A percentile compares a stretch with the other conserved stretches of the same genome.
Conservation (phyloP, 805 yeast genomes). For the Kluyveromyces wickerhamii region DNA sequence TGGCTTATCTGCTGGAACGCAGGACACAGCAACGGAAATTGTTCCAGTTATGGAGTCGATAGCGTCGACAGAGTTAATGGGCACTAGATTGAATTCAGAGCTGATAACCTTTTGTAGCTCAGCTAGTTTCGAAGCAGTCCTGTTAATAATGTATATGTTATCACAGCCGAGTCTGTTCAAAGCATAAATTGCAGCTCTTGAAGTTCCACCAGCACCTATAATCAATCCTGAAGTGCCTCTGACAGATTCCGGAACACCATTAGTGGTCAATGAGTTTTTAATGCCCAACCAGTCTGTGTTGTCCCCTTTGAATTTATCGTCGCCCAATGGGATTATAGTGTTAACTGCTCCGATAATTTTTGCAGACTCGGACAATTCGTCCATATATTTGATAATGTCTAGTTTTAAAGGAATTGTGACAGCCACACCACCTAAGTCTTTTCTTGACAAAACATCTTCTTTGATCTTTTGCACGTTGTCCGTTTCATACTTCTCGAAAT, state of each 20-base stretch:
- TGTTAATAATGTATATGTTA: constrained; percentile 69
- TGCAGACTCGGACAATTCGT: constrained; percentile 69
- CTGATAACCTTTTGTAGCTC: constrained; percentile 59
- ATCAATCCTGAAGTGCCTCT: constrained; percentile 55
- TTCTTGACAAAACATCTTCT: constrained; percentile 38
- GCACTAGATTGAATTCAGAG: constrained; percentile 45
- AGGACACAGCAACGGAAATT: constrained; percentile 60
- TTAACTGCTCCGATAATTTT: constrained; percentile 86
- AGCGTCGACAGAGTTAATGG: constrained; percentile 44
- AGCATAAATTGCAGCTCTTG: constrained; percentile 91
- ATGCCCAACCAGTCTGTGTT: constrained; percentile 97
- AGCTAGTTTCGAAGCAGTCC: constrained; percentile 60
- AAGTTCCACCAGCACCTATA: constrained; percentile 96
- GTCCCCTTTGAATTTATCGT: constrained; percentile 59
- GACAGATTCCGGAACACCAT: constrained; percentile 48
- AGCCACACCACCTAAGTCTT: constrained; percentile 84
- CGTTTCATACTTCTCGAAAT: constrained; percentile 62
- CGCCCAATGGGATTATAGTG: constrained; percentile 55
- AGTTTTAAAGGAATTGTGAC: constrained; percentile 91
- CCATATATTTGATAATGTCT: constrained; percentile 61
- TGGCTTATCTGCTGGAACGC: constrained; percentile 78
- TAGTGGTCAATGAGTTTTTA: constrained; percentile 50
- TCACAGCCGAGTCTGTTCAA: constrained; percentile 68
- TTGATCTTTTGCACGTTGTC: constrained; percentile 50
- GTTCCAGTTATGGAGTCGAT: constrained; percentile 33